Evolutionary conservation across 805 yeast genomes (phyloP).

Genomic region (Metschnikowia bowlesiae): DNA sequence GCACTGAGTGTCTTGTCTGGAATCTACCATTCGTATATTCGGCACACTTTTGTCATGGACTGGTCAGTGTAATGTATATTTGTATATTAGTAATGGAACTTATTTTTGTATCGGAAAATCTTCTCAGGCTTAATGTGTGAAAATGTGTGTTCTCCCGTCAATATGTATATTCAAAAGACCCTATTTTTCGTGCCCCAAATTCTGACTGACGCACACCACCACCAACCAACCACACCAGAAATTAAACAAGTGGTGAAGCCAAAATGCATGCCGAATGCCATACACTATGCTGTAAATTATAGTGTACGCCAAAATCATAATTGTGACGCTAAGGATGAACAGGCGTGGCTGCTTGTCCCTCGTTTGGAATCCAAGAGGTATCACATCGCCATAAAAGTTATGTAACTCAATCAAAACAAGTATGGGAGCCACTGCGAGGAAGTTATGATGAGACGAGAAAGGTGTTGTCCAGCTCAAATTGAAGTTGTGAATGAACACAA

Average conservation of each 20-base stretch:
- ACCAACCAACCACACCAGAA: slow-evolving; percentile 53
- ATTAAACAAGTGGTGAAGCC: slow-evolving; percentile 77
- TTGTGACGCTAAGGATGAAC: slow-evolving; percentile 9
- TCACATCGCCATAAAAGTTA: slow-evolving; percentile 25
- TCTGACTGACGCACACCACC: slow-evolving; percentile 2
- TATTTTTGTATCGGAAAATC: slow-evolving; percentile 11
- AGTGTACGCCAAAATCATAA: slow-evolving; percentile 44
- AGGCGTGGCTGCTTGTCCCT: slow-evolving; percentile 1
- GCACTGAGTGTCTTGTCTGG: slow-evolving; percentile 16
- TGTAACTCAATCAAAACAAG: slow-evolving; percentile 55
- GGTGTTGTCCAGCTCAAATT: slow-evolving; percentile 78
- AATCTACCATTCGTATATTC: slow-evolving; percentile 13
- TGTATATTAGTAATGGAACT: slow-evolving; percentile 23
- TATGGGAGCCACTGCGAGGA: slow-evolving; percentile 72
- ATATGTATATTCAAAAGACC: not conserved
- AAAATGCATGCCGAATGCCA: slow-evolving; percentile 79
- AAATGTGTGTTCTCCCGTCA: not conserved
- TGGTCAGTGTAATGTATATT: slow-evolving; percentile 20
- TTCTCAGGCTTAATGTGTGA: no score
- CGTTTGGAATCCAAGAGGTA: slow-evolving; percentile 29
- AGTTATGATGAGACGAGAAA: slow-evolving; percentile 81
- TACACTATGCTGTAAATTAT: slow-evolving; percentile 60
- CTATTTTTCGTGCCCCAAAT: not conserved
- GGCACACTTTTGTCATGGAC: slow-evolving; percentile 16
- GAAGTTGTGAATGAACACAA: slow-evolving; percentile 79